Conservation (phyloP, 768 basidiomycete species). For the Lentinula raphanica region DNA sequence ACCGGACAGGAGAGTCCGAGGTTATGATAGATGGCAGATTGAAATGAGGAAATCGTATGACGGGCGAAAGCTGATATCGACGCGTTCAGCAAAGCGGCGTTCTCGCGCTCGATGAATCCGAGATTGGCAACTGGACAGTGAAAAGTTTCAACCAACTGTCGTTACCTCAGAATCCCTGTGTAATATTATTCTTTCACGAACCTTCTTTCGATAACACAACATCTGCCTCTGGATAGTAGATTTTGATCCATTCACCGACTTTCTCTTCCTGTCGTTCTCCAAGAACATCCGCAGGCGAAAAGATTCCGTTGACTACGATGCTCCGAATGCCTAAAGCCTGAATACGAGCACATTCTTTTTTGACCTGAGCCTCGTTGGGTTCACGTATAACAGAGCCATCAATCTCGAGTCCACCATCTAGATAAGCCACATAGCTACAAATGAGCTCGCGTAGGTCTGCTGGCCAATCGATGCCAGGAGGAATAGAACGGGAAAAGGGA, state of each 20-base stretch:
- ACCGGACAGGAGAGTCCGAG: slow-evolving; percentile 39
- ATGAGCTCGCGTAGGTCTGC: slow-evolving; percentile 33
- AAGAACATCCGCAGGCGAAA: slow-evolving; percentile 41
- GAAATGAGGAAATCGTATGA: slow-evolving; percentile 43
- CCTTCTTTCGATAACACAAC: slow-evolving; percentile 41
- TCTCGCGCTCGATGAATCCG: slow-evolving; percentile 53
- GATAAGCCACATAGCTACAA: slow-evolving; percentile 28
- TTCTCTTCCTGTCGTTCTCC: slow-evolving; percentile 39
- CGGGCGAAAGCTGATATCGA: slow-evolving; percentile 50
- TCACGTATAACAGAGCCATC: slow-evolving; percentile 41
- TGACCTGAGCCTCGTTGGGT: slow-evolving; percentile 32
- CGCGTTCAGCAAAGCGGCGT: slow-evolving; percentile 56
- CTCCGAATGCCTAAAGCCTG: slow-evolving; percentile 20
- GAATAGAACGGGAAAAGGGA: slow-evolving; percentile 43
- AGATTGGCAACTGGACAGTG: slow-evolving; percentile 36
- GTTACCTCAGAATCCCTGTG: neutral
- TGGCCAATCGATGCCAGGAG: slow-evolving; percentile 54
- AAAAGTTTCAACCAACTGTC: neutral
- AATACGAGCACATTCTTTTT: slow-evolving; percentile 34
- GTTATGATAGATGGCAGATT: slow-evolving; percentile 31
- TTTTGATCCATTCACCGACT: slow-evolving; percentile 36
- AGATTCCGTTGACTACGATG: slow-evolving; percentile 44
- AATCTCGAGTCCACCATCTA: slow-evolving; percentile 30
- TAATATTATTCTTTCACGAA: slow-evolving; percentile 5
- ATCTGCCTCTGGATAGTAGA: slow-evolving; percentile 30